Evolutionary conservation across 2,329 filamentous ascomycete species (phyloP).

Genomic region (Ophiostoma sp.): DNA sequence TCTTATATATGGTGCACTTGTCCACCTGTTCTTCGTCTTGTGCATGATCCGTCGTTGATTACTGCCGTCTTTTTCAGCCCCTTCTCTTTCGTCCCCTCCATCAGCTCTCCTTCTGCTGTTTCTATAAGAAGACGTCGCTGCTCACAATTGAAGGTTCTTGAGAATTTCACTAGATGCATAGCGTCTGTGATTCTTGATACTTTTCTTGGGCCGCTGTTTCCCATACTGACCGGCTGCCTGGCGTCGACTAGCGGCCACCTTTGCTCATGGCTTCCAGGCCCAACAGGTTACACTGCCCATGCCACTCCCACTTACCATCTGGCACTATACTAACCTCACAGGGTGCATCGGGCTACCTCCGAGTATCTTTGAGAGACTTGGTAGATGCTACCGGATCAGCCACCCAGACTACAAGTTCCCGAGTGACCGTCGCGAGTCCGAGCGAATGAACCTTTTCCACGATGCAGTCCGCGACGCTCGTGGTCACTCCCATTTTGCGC

Average conservation of each 20-base stretch:
- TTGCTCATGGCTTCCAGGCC: neutral
- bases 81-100: too few species aligned
- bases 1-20: neutral
- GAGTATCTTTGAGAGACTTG: neutral
- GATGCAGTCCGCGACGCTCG: neutral
- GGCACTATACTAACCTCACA: neutral
- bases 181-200: too few species aligned
- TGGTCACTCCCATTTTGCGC: neutral
- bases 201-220: too few species aligned
- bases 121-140: too few species aligned
- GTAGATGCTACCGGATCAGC: neutral
- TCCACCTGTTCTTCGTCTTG: neutral
- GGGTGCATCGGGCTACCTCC: neutral
- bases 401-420: neutral
- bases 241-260: neutral
- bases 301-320: neutral
- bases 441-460: conserved; percentile 5
- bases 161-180: too few species aligned
- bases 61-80: neutral
- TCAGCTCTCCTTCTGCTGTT: too few species aligned
- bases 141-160: too few species aligned
- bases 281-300: neutral
- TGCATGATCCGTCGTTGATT: neutral
- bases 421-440: neutral
- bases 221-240: too few species aligned